phyloP scores from a whole-genome alignment of 805 yeast genomes.

The Saturnispora bothae region DNA sequence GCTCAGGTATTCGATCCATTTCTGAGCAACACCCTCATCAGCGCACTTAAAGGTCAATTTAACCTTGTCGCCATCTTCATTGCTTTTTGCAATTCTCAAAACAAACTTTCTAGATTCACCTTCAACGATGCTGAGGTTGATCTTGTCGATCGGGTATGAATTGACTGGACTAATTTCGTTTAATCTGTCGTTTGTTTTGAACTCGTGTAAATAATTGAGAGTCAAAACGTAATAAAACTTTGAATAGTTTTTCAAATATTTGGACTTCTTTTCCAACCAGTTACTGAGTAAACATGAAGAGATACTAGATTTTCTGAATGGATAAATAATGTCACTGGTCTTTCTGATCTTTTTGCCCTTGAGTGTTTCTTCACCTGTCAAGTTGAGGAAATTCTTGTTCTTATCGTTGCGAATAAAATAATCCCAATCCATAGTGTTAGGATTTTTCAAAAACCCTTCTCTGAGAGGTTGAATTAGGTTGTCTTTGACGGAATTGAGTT shows the following conservation, averaged over 20 bases:
- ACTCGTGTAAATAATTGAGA: conserved; percentile 58
- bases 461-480: conserved; percentile 44
- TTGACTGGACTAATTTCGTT: conserved; percentile 38
- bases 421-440: conserved; percentile 62
- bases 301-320: conserved; percentile 40
- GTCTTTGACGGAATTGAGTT: conserved; percentile 36
- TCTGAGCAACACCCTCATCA: conserved; percentile 32
- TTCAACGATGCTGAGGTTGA: conserved; percentile 24
- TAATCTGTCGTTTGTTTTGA: conserved; percentile 44
- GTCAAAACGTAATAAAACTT: conserved; percentile 59
- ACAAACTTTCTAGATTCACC: conserved; percentile 30
- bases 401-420: conserved; percentile 41
- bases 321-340: conserved; percentile 41
- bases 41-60: conserved; percentile 34
- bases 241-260: conserved; percentile 48
- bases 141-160: conserved; percentile 31
- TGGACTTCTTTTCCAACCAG: conserved; percentile 47
- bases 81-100: conserved; percentile 26
- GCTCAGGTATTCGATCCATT: conserved; percentile 47
- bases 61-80: conserved; percentile 18
- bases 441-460: conserved; percentile 43
- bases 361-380: conserved; percentile 24
- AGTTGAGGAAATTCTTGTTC: conserved; percentile 32
- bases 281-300: conserved; percentile 52
- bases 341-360: conserved; percentile 33